Conservation (phyloP, 1,284 basidiomycete species). For the Phellopilus nigrolimitatus region DNA sequence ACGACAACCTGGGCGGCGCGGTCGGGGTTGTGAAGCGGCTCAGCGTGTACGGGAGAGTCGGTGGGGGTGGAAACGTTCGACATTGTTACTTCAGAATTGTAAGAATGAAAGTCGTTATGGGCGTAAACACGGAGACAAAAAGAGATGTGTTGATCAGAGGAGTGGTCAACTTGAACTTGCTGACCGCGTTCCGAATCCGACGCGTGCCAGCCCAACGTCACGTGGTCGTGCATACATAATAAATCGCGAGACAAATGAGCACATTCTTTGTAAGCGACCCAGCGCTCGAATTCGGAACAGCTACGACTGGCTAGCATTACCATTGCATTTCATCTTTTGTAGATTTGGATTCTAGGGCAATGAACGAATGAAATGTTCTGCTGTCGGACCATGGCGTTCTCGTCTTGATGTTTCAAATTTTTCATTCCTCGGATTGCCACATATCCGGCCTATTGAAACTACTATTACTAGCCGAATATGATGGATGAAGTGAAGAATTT, state of each 20-base stretch:
- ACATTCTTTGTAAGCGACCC: not conserved
- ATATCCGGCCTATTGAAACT: no score
- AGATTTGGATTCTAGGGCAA: no score
- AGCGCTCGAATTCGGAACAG: not conserved
- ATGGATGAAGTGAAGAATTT: no score
- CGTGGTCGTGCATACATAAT: conserved; percentile 5
- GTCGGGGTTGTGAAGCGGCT: conserved; percentile 80
- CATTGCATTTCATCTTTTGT: no score
- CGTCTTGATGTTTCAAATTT: no score
- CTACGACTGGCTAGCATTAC: no score
- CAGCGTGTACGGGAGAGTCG: conserved; percentile 60
- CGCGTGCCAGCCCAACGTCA: conserved; percentile 13
- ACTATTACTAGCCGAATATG: no score
- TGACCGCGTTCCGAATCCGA: not conserved
- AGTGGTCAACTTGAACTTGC: conserved; percentile 8
- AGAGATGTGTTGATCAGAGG: not conserved
- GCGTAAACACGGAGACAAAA: not conserved
- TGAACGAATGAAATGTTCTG: no score
- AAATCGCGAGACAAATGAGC: not conserved
- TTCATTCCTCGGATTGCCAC: no score
- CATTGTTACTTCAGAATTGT: conserved; percentile 41
- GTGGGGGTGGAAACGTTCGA: conserved; percentile 55
- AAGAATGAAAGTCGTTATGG: not conserved
- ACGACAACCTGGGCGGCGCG: conserved; percentile 75
- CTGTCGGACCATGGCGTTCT: no score